A percentile compares a stretch with the other conserved stretches of the same genome.
phyloP scores from a whole-genome alignment of 2,329 filamentous ascomycete genomes.

The Dothistroma pini region DNA sequence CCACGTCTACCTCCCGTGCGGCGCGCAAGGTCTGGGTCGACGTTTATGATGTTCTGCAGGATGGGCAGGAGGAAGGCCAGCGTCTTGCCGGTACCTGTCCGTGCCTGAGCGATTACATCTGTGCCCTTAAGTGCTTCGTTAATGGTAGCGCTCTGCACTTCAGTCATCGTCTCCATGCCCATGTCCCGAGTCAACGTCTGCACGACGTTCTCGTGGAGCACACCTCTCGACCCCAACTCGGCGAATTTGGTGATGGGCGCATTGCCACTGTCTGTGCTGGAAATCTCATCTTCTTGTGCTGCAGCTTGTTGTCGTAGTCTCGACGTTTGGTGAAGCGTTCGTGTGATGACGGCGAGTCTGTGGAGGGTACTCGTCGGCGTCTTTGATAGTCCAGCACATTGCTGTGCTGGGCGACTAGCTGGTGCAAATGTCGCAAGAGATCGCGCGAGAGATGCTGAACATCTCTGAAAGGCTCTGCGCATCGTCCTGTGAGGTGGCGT shows the following conservation, averaged over 20 bases:
- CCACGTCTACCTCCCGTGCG: slow-evolving; percentile 46
- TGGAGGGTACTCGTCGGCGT: slow-evolving; percentile 36
- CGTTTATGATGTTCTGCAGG: slow-evolving; percentile 70
- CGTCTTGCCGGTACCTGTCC: slow-evolving; percentile 96
- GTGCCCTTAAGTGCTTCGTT: slow-evolving; percentile 71
- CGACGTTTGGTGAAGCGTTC: slow-evolving; percentile 36
- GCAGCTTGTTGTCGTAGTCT: slow-evolving; percentile 36
- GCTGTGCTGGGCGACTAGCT: slow-evolving; percentile 15
- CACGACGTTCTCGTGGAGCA: slow-evolving; percentile 65
- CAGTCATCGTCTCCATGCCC: slow-evolving; percentile 81
- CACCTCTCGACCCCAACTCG: slow-evolving; percentile 41
- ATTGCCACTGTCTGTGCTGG: slow-evolving; percentile 16
- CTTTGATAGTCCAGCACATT: slow-evolving; percentile 14
- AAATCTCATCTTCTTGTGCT: slow-evolving; percentile 21
- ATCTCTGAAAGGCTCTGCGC: slow-evolving; percentile 33
- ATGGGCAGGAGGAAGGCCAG: slow-evolving; percentile 86
- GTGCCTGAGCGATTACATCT: slow-evolving; percentile 88
- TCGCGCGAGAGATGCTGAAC: slow-evolving; percentile 28
- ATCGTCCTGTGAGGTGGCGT: slow-evolving; percentile 15
- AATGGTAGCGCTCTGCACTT: slow-evolving; percentile 84
- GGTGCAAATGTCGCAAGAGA: slow-evolving; percentile 18
- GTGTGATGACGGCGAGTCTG: slow-evolving; percentile 34
- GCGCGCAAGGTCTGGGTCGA: slow-evolving; percentile 59
- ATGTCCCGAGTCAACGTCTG: slow-evolving; percentile 66
- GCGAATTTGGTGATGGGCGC: slow-evolving; percentile 41